Conservation (phyloP, 495 filamentous ascomycete species). For the Friedmanniomyces simplex region DNA sequence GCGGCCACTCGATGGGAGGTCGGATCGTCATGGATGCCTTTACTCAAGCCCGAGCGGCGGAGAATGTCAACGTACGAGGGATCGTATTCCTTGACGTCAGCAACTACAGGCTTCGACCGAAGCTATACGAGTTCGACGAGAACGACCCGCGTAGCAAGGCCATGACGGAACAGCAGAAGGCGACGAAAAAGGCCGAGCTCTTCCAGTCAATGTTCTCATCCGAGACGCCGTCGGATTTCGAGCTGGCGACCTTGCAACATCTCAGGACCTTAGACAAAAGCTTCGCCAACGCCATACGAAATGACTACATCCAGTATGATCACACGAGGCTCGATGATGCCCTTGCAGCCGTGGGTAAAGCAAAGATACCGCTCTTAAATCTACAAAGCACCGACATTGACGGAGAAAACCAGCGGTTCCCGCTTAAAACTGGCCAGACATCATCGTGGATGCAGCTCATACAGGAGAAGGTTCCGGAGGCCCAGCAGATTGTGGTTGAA, state of each 20-base stretch:
- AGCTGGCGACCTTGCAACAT: neutral
- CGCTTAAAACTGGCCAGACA: neutral
- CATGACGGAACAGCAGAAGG: constrained; percentile 2
- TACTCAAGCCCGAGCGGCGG: neutral
- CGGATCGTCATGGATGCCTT: neutral
- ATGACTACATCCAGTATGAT: constrained; percentile 1
- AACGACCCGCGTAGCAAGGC: constrained; percentile 4
- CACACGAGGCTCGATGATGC: neutral
- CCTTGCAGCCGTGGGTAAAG: neutral
- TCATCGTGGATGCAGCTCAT: constrained; percentile 5
- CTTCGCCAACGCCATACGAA: neutral
- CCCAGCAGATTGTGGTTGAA: neutral
- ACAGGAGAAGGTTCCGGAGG: constrained; percentile 36
- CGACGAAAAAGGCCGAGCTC: neutral
- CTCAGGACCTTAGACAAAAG: neutral
- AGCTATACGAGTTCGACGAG: constrained; percentile 4
- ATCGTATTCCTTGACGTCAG: constrained; percentile 11
- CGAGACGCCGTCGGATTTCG: constrained; percentile 5
- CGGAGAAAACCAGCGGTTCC: constrained; percentile 4
- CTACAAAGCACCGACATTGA: constrained; percentile 7
- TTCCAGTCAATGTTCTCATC: constrained; percentile 12
- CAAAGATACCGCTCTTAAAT: neutral
- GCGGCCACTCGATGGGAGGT: constrained; percentile 14
- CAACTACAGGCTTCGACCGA: constrained; percentile 9
- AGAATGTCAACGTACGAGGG: neutral